Evolutionary conservation across 2,329 filamentous ascomycete species (phyloP).

Genomic region (Ophiostoma ulmi): DNA sequence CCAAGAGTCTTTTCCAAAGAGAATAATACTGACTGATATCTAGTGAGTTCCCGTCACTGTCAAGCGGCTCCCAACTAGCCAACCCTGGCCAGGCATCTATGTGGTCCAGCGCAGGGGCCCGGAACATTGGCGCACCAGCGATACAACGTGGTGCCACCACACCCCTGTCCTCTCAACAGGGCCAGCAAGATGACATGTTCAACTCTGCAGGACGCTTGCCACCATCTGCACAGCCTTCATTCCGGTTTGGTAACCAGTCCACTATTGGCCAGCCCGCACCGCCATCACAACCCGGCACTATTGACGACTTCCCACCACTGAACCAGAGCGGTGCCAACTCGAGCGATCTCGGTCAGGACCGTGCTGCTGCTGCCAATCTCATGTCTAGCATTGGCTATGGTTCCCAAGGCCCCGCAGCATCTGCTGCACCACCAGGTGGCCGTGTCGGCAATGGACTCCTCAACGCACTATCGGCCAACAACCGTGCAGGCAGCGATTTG

Average conservation of each 20-base stretch:
- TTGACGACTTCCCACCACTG: slow-evolving; percentile 60
- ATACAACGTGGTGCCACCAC: slow-evolving; percentile 49
- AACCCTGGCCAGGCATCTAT: slow-evolving; percentile 47
- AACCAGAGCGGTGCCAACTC: slow-evolving; percentile 47
- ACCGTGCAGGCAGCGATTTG: slow-evolving; percentile 44
- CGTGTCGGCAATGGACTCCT: slow-evolving; percentile 56
- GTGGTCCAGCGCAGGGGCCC: slow-evolving; percentile 49
- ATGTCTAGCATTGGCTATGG: slow-evolving; percentile 53
- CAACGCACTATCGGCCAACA: slow-evolving; percentile 59
- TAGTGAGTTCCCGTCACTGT: slow-evolving; percentile 63
- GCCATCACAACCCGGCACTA: slow-evolving; percentile 45
- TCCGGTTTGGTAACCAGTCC: slow-evolving; percentile 45
- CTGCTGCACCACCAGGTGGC: slow-evolving; percentile 33
- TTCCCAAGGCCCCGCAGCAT: slow-evolving; percentile 40
- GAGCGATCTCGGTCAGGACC: slow-evolving; percentile 55
- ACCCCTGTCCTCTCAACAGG: slow-evolving; percentile 47
- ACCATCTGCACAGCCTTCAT: slow-evolving; percentile 42
- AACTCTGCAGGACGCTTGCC: slow-evolving; percentile 36
- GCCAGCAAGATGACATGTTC: slow-evolving; percentile 47
- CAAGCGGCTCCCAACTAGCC: slow-evolving; percentile 53
- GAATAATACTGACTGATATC: slow-evolving; percentile 32
- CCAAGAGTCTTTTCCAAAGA: not conserved
- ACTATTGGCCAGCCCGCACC: slow-evolving; percentile 33
- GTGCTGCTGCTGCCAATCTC: slow-evolving; percentile 44
- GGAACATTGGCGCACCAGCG: slow-evolving; percentile 44